Evolutionary conservation across 352 stramenopile species (phyloP), one percentile per base, ranked within the genome.

Genomic region (Globisporangium radiosum): DNA sequence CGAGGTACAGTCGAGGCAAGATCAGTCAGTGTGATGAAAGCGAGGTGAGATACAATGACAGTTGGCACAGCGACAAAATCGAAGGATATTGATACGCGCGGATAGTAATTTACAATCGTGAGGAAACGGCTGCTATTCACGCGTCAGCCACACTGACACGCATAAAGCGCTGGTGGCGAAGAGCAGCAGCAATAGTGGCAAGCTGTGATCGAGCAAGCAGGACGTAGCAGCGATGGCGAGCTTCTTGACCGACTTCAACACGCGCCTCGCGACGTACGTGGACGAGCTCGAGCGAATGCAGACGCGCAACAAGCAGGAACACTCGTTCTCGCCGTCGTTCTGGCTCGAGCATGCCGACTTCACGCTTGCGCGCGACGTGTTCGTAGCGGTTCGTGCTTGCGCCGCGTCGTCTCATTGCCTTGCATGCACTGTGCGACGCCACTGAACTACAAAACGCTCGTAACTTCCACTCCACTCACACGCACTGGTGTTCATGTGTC

Each of bases 331-430:
- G 62, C 76, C 85, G 17, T 76, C 71, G 3, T 94, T 94, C 64
- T 94, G 85, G 85, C 64, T 90, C 59, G 70, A 88, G 57, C 70
- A 90, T 47, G 62, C 70, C 15, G 85, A 94, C 39, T 94, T 92
- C 60, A 76, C 75, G 65, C 72, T 92, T 54, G 85, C 82, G 45
- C 72, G 82, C 44, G 83, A 92, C 57, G 85, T 94, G 47, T 88
- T 92, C 48, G 62, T 91, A 5, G 82, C 82, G 70, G 85, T 94
- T 69, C 5, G 67, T 64, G 13, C 51, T 4, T 44, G 11, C 36
- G 10, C 36, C 9, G 25, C 4, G 33, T 40, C 14, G 33, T 9
- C 25, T 17, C 0, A 7, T 25, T 42, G 17, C 43, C 36, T 40
- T 33, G 43, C 51, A 33, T 47, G n/a, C 14, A 40, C 25, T 33